phyloP scores from a whole-genome alignment of 192 early-diverging fungal genomes.

The Umbelopsis vinacea region DNA sequence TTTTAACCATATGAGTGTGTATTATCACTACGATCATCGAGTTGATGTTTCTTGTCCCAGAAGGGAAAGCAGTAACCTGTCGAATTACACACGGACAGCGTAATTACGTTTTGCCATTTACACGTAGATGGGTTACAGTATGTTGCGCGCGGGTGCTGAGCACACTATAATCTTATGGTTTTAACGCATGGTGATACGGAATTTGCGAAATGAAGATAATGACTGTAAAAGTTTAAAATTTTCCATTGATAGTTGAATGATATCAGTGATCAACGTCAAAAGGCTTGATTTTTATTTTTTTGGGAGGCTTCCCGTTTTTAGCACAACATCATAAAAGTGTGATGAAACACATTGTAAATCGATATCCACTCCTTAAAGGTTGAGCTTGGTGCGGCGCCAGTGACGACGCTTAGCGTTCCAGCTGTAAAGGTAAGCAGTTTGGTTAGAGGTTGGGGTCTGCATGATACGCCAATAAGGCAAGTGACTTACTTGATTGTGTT shows the following conservation, averaged over 20 bases:
- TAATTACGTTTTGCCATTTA: no score
- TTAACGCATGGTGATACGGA: background rate
- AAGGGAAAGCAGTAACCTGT: slow-evolving; percentile 5
- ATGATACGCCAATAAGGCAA: no score
- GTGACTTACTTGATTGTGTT: slow-evolving; percentile 80
- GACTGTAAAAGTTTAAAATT: background rate
- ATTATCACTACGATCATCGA: background rate
- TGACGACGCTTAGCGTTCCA: slow-evolving; percentile 99
- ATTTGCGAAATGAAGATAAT: background rate
- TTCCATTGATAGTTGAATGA: background rate
- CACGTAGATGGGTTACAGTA: no score
- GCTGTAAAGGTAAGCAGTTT: slow-evolving; percentile 44
- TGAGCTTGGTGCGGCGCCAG: slow-evolving; percentile 99
- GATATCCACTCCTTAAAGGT: slow-evolving; percentile 68
- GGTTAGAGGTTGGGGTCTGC: no score
- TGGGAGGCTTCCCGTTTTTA: background rate
- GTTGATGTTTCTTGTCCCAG: background rate
- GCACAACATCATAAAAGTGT: background rate
- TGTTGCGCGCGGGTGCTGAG: no score
- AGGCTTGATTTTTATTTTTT: background rate
- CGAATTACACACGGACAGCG: background rate
- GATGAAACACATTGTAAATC: background rate
- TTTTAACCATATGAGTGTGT: no score
- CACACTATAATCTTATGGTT: background rate
- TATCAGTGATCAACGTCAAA: background rate